Evolutionary conservation across 1,139 yeast genomes (phyloP).

Genomic region (Geotrichum klebahnii): DNA sequence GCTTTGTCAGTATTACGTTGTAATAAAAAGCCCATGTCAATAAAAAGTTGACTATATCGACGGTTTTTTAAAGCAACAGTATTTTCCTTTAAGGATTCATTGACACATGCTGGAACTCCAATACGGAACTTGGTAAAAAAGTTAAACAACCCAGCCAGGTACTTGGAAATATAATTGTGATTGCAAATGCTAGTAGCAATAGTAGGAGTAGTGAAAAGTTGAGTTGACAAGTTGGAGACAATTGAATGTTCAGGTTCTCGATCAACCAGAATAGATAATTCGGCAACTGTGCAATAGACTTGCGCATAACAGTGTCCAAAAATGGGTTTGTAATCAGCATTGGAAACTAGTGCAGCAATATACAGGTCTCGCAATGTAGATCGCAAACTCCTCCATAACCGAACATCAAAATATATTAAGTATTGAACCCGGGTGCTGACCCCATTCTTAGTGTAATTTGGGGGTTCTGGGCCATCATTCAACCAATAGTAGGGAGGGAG

Average conservation of each 20-base stretch:
- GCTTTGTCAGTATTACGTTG: slow-evolving; percentile 60
- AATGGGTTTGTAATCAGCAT: slow-evolving; percentile 53
- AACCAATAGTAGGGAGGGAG: slow-evolving; percentile 48
- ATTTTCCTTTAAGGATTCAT: slow-evolving; percentile 33
- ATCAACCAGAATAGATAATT: slow-evolving; percentile 63
- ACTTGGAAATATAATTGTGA: slow-evolving; percentile 67
- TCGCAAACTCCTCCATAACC: slow-evolving; percentile 70
- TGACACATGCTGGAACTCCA: slow-evolving; percentile 45
- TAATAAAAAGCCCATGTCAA: slow-evolving; percentile 74
- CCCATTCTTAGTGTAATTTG: not conserved
- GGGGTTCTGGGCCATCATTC: slow-evolving; percentile 10
- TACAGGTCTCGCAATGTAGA: slow-evolving; percentile 60
- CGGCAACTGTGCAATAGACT: slow-evolving; percentile 70
- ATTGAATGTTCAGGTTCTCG: slow-evolving; percentile 80
- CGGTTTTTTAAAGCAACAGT: slow-evolving; percentile 56
- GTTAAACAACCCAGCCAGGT: slow-evolving; percentile 62
- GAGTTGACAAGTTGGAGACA: slow-evolving; percentile 73
- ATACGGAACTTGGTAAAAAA: slow-evolving; percentile 58
- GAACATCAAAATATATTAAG: slow-evolving; percentile 60
- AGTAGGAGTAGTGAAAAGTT: slow-evolving; percentile 78
- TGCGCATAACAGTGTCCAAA: slow-evolving; percentile 79
- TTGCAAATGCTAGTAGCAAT: slow-evolving; percentile 65
- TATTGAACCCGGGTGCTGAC: slow-evolving; percentile 62
- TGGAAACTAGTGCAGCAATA: slow-evolving; percentile 65
- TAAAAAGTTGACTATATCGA: slow-evolving; percentile 77